Conservation (phyloP, 345 rosid species). For the Lumnitzera racemosa region DNA sequence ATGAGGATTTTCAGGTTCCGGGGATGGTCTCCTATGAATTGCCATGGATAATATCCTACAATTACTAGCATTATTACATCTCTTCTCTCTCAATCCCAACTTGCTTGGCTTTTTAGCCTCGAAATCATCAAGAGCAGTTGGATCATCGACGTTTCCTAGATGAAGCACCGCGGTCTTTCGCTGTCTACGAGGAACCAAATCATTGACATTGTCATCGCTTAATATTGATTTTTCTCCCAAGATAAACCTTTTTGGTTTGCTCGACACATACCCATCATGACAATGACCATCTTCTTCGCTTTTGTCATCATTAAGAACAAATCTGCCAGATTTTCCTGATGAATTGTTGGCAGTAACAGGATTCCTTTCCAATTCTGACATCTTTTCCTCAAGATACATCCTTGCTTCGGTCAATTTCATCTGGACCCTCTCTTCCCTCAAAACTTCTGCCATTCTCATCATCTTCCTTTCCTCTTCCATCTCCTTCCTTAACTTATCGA, state of each 20-base stretch:
- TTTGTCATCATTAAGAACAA: not conserved
- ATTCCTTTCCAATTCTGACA: slow-evolving; percentile 36
- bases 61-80: slow-evolving; percentile 12
- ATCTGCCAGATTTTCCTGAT: slow-evolving; percentile 14
- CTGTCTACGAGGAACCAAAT: too few relatives aligned
- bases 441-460: slow-evolving; percentile 61
- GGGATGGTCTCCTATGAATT: slow-evolving; percentile 25
- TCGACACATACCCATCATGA: too few relatives aligned
- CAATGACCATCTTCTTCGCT: too few relatives aligned
- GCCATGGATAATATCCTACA: slow-evolving; percentile 14
- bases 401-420: slow-evolving; percentile 84
- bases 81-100: slow-evolving; percentile 9
- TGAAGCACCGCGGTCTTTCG: too few relatives aligned
- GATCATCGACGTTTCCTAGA: too few relatives aligned
- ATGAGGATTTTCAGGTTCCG: slow-evolving; percentile 77
- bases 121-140: slow-evolving; percentile 7
- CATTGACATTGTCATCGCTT: not conserved
- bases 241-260: too few relatives aligned
- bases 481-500: slow-evolving; percentile 49
- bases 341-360: not conserved
- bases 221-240: too few relatives aligned
- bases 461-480: slow-evolving; percentile 76
- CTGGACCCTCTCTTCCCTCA: slow-evolving; percentile 86
- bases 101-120: slow-evolving; percentile 9
- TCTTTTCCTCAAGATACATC: slow-evolving; percentile 60